Evolutionary conservation across 768 basidiomycete species (phyloP).

Genomic region (Naematelia aurantialba): DNA sequence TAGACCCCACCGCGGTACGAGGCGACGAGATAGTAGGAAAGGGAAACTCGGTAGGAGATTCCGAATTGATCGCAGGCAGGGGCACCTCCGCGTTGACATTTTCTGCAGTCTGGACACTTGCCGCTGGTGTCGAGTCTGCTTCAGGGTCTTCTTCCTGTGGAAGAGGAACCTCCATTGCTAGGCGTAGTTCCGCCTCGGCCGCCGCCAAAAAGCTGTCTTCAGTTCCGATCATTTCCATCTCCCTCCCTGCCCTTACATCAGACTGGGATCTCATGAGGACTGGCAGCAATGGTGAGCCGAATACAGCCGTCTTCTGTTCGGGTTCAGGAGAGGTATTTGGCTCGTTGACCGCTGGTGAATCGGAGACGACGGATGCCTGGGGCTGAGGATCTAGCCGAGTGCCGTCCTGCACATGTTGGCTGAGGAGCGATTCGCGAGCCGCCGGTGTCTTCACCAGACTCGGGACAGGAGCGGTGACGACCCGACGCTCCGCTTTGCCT

Average conservation of each 20-base stretch:
- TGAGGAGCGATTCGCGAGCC: neutral
- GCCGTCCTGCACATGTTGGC: constrained; percentile 10
- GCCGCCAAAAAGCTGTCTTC: neutral
- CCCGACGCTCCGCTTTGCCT: constrained; percentile 35
- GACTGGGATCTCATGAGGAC: constrained; percentile 9
- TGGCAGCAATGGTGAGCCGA: constrained; percentile 32
- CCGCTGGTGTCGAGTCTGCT: too few species aligned
- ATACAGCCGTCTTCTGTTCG: neutral
- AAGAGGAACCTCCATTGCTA: neutral
- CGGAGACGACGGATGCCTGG: constrained; percentile 2
- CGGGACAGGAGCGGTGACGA: constrained; percentile 29
- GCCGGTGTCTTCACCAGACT: neutral
- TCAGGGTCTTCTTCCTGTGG: neutral
- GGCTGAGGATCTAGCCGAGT: constrained; percentile 8
- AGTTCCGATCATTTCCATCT: neutral
- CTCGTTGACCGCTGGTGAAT: constrained; percentile 5
- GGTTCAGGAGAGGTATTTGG: constrained; percentile 1
- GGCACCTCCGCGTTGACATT: neutral
- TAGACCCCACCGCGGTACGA: too few species aligned
- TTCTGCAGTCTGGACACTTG: too few species aligned
- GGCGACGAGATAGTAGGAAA: too few species aligned
- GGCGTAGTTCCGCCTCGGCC: neutral
- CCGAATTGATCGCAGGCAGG: neutral
- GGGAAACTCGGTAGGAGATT: too few species aligned
- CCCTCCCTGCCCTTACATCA: constrained; percentile 6